phyloP scores from a whole-genome alignment of 2,329 filamentous ascomycete species.

The Fusarium decemcellulare region DNA sequence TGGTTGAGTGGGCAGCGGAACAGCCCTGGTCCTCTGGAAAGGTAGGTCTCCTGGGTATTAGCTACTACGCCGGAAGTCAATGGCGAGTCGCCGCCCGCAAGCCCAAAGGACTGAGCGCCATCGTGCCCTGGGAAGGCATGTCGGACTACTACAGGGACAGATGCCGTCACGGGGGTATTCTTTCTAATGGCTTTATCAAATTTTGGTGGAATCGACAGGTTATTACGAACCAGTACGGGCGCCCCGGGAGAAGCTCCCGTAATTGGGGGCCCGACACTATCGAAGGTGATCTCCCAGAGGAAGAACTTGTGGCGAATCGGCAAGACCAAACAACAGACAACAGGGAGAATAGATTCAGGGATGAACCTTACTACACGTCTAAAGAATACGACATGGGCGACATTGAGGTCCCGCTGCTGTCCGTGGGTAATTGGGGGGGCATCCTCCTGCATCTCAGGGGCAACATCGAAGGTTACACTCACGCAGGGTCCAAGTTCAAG shows the following conservation, averaged over 20 bases:
- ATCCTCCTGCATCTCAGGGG: conserved; percentile 78
- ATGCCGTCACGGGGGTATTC: conserved; percentile 73
- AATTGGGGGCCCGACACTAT: conserved; percentile 70
- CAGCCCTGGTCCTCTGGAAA: conserved; percentile 62
- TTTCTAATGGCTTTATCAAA: conserved; percentile 69
- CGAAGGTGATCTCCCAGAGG: conserved; percentile 70
- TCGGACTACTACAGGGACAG: conserved; percentile 70
- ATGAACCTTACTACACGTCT: conserved; percentile 74
- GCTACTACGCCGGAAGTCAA: conserved; percentile 63
- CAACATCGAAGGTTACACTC: conserved; percentile 75
- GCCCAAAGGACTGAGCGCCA: conserved; percentile 62
- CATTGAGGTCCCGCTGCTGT: conserved; percentile 76
- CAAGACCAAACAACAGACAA: conserved; percentile 63
- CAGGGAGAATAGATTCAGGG: conserved; percentile 67
- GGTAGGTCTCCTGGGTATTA: conserved; percentile 63
- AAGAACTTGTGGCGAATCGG: conserved; percentile 64
- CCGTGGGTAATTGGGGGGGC: conserved; percentile 80
- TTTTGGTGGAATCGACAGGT: conserved; percentile 49
- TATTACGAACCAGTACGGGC: conserved; percentile 75
- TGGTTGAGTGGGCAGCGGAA: conserved; percentile 64
- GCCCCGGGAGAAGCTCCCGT: conserved; percentile 60
- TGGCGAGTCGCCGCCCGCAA: conserved; percentile 64
- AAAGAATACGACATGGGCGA: conserved; percentile 76
- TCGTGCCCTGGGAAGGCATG: conserved; percentile 67
- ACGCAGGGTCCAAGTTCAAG: conserved; percentile 76